Evolutionary conservation across 345 rosid species (phyloP).

Genomic region (Conringia planisiliqua): DNA sequence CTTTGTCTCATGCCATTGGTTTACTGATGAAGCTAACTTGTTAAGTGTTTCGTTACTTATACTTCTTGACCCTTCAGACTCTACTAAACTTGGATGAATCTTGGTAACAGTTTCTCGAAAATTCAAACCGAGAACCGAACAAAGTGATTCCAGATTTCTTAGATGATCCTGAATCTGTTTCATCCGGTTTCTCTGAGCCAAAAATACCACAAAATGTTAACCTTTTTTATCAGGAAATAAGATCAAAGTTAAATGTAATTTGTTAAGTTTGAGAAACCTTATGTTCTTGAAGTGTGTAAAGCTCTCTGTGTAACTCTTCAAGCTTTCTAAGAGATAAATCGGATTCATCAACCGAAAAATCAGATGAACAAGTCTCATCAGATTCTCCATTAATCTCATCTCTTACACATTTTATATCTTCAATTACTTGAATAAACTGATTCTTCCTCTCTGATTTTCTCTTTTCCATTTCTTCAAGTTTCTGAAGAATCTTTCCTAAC

Average conservation of each 20-base stretch:
- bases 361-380: slow-evolving; percentile 34
- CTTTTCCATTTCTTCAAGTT: slow-evolving; percentile 80
- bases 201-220: neutral
- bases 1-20: slow-evolving; percentile 60
- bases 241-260: neutral
- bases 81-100: slow-evolving; percentile 58
- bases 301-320: slow-evolving; percentile 64
- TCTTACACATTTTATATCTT: slow-evolving; percentile 51
- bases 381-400: slow-evolving; percentile 53
- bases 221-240: neutral
- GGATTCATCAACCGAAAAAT: slow-evolving; percentile 52
- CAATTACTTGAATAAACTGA: slow-evolving; percentile 68
- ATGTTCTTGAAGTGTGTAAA: slow-evolving; percentile 63
- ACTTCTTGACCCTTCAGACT: slow-evolving; percentile 46
- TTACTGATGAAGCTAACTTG: slow-evolving; percentile 42
- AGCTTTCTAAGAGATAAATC: slow-evolving; percentile 76
- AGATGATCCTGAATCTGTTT: slow-evolving; percentile 58
- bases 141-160: slow-evolving; percentile 44
- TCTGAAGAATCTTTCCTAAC: slow-evolving; percentile 62
- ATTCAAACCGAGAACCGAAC: slow-evolving; percentile 73
- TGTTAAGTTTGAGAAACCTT: slow-evolving; percentile 41
- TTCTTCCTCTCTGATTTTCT: slow-evolving; percentile 71
- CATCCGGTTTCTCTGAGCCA: slow-evolving; percentile 57
- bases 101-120: slow-evolving; percentile 41
- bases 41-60: slow-evolving; percentile 53